Evolutionary conservation across 2,329 filamentous ascomycete species (phyloP).

Genomic region (Trichoderma pleuroti): DNA sequence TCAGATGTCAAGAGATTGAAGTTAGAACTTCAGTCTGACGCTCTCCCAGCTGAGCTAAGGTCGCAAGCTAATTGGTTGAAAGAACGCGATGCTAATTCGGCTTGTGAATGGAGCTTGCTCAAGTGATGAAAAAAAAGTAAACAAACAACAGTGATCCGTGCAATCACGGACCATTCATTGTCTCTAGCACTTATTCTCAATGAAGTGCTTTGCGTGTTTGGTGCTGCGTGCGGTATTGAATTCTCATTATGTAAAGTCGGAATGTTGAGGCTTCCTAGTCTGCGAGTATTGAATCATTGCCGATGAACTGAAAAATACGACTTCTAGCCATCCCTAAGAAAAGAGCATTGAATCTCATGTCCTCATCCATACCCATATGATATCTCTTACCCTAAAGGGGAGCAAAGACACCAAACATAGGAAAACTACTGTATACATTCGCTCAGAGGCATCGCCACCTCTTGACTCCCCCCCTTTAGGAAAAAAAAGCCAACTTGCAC

Average conservation of each 20-base stretch:
- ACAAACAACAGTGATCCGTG: neutral
- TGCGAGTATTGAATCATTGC: neutral
- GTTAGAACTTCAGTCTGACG: conserved; percentile 30
- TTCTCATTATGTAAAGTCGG: neutral
- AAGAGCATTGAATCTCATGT: neutral
- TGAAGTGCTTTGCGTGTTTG: neutral
- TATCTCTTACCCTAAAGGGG: neutral
- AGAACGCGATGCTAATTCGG: neutral
- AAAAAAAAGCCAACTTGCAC: neutral
- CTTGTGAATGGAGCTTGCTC: neutral
- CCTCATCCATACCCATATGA: neutral
- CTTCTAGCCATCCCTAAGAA: neutral
- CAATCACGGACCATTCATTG: neutral
- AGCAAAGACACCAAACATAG: neutral
- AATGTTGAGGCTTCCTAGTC: neutral
- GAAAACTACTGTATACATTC: neutral
- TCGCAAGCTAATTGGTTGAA: conserved; percentile 23
- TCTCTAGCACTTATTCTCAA: neutral
- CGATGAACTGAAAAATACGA: neutral
- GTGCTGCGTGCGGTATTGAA: neutral
- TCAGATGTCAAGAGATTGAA: conserved; percentile 29
- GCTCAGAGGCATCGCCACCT: neutral
- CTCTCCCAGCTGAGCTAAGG: conserved; percentile 32
- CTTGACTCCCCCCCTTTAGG: neutral
- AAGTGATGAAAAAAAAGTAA: neutral